Evolutionary conservation across 163 green algal species (phyloP).

Genomic region (Volvox carteri): DNA sequence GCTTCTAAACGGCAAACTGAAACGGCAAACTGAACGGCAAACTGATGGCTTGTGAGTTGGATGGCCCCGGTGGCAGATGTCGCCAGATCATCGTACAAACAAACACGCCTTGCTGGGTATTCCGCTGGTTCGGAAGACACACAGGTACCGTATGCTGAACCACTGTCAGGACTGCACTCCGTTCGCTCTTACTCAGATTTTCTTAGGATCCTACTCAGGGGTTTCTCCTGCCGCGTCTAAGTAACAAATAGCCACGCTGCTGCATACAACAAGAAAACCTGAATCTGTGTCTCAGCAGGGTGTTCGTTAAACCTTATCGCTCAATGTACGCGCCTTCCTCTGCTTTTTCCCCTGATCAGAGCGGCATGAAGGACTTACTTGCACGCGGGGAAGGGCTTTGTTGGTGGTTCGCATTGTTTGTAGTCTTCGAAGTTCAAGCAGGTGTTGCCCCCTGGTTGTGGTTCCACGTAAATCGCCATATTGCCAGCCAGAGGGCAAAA

Average conservation of each 20-base stretch:
- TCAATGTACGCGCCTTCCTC: too few relatives aligned
- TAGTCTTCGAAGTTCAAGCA: background rate
- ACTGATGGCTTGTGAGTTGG: too few relatives aligned
- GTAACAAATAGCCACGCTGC: background rate
- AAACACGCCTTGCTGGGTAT: too few relatives aligned
- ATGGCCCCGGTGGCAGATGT: too few relatives aligned
- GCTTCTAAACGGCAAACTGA: too few relatives aligned
- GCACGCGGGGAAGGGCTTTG: background rate
- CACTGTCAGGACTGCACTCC: too few relatives aligned
- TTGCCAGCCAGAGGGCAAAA: background rate
- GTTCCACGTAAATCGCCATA: background rate
- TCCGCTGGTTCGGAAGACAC: too few relatives aligned
- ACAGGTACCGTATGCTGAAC: too few relatives aligned
- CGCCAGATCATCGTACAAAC: too few relatives aligned
- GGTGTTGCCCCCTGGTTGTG: background rate
- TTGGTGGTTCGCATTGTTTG: background rate
- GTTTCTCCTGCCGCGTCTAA: background rate
- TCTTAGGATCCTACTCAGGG: background rate
- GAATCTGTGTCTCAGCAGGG: background rate
- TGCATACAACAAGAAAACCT: background rate
- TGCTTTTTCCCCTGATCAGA: too few relatives aligned
- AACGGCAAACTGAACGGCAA: too few relatives aligned
- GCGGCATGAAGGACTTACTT: too few relatives aligned
- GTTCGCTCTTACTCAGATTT: background rate
- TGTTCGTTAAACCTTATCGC: background rate